Conservation (phyloP, 345 rosid species). For the Schrenkiella parvula region DNA sequence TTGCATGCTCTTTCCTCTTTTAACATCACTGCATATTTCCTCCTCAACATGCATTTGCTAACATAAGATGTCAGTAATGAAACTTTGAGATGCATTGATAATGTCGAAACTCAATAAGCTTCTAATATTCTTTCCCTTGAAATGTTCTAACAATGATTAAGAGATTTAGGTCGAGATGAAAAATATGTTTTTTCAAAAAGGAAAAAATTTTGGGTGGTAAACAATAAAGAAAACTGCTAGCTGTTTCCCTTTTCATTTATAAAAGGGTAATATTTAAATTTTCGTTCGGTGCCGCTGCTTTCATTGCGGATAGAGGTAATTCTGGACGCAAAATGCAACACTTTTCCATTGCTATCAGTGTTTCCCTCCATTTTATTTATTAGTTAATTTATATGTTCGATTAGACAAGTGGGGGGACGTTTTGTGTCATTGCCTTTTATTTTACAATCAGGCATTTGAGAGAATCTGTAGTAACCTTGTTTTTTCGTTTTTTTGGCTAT, state of each 20-base stretch:
- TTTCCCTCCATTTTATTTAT: not conserved
- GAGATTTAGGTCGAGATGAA: not conserved
- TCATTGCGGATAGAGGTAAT: too few species aligned
- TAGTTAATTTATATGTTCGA: not conserved
- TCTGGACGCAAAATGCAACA: not conserved
- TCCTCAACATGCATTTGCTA: not conserved
- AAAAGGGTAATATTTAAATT: too few species aligned
- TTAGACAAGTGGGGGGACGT: not conserved
- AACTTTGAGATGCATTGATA: not conserved
- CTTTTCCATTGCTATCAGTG: not conserved
- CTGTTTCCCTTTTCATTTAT: not conserved
- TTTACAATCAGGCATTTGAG: constrained; percentile 13
- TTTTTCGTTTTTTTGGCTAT: constrained; percentile 25
- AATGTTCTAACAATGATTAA: not conserved
- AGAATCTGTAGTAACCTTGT: constrained; percentile 13
- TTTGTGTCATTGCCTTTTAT: constrained; percentile 6
- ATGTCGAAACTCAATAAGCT: not conserved
- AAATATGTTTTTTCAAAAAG: not conserved
- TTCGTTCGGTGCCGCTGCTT: too few species aligned
- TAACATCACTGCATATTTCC: not conserved
- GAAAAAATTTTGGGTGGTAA: not conserved
- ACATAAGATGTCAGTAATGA: not conserved
- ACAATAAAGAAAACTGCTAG: not conserved
- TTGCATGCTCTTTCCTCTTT: not conserved
- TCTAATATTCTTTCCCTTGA: not conserved